Percentiles rank a stretch among this genome's conserved stretches.
Conservation (phyloP, 73 alveolate species). For the Paramecium octaurelia region DNA sequence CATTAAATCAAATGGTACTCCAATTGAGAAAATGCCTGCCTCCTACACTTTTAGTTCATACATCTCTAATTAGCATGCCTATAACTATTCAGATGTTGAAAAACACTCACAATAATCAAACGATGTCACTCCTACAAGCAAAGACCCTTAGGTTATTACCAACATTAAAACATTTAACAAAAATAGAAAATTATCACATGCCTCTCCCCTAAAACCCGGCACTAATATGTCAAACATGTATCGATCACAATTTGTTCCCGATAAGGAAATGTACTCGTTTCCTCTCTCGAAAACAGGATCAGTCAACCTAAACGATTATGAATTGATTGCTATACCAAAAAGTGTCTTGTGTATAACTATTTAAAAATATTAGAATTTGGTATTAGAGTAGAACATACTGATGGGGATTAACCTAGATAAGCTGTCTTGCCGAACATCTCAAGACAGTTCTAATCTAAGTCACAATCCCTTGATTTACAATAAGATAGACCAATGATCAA, state of each 20-base stretch:
- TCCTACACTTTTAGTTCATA: conserved; percentile 28
- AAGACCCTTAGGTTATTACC: background rate
- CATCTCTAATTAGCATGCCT: background rate
- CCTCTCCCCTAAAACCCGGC: conserved; percentile 26
- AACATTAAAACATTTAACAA: background rate
- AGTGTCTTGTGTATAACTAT: background rate
- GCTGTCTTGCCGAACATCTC: background rate
- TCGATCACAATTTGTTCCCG: background rate
- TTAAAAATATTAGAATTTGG: conserved; percentile 19
- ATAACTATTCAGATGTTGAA: background rate
- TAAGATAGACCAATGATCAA: background rate
- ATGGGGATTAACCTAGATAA: background rate
- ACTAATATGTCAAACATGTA: background rate
- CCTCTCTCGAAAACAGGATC: conserved; percentile 48
- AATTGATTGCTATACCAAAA: conserved; percentile 39
- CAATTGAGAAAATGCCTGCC: conserved; percentile 14
- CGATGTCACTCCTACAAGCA: conserved; percentile 23
- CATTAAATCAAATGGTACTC: background rate
- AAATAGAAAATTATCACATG: background rate
- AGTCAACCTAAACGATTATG: conserved; percentile 24
- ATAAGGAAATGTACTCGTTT: background rate
- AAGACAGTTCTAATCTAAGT: background rate
- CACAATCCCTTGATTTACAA: conserved; percentile 19
- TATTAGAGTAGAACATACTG: background rate
- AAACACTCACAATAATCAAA: background rate